Conservation (phyloP, 805 yeast species). For the Teunomyces lycoperdinae region DNA sequence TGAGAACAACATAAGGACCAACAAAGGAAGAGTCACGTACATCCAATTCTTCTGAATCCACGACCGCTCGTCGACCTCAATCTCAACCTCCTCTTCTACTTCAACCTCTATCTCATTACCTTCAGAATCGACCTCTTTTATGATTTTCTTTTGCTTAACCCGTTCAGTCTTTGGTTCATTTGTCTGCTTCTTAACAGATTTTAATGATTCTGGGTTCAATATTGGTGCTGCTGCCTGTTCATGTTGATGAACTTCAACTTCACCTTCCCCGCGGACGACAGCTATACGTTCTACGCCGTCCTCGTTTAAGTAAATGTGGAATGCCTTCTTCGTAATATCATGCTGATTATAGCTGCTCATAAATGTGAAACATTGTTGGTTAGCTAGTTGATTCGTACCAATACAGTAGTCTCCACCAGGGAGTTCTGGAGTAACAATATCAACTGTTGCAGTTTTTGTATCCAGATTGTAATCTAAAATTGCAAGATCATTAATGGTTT, state of each 20-base stretch:
- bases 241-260: conserved; percentile 6
- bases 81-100: conserved; percentile 19
- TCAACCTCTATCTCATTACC: conserved; percentile 23
- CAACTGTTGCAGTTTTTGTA: background rate
- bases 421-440: background rate
- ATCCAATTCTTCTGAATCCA: conserved; percentile 64
- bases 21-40: conserved; percentile 50
- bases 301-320: conserved; percentile 5
- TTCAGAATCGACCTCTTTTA: conserved; percentile 18
- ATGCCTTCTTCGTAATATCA: background rate
- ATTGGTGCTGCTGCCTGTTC: conserved; percentile 27
- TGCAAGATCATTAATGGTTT: background rate
- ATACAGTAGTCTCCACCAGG: conserved; percentile 17
- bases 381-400: conserved; percentile 30
- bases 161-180: conserved; percentile 10
- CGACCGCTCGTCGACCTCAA: conserved; percentile 30
- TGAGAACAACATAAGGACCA: conserved; percentile 34
- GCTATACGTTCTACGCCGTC: conserved; percentile 4
- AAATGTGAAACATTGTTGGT: conserved; percentile 32
- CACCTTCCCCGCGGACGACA: conserved; percentile 1
- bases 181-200: conserved; percentile 5
- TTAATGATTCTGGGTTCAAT: conserved; percentile 19
- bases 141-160: conserved; percentile 15
- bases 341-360: background rate
- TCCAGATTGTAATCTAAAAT: background rate